Conservation (phyloP, 2,329 filamentous ascomycete species). For the Fusarium agapanthi region DNA sequence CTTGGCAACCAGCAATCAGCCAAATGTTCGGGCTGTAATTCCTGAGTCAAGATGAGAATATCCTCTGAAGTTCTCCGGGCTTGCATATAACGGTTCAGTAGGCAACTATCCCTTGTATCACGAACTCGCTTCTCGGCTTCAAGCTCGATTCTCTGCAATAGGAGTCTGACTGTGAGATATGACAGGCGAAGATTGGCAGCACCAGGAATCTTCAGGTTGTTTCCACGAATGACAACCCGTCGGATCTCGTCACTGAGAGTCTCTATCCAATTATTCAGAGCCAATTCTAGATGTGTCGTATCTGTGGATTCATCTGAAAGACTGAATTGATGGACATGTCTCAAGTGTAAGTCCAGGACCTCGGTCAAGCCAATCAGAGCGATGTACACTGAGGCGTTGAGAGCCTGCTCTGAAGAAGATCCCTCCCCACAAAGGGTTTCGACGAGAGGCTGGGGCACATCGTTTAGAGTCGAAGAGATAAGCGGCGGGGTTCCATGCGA, state of each 20-base stretch:
- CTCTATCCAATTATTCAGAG: conserved; percentile 56
- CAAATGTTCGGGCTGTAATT: conserved; percentile 54
- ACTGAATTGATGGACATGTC: conserved; percentile 49
- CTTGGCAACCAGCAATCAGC: conserved; percentile 61
- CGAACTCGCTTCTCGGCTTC: conserved; percentile 49
- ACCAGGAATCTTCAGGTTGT: conserved; percentile 52
- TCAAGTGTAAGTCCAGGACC: conserved; percentile 44
- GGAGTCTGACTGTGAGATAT: conserved; percentile 58
- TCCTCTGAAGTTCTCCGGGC: conserved; percentile 58
- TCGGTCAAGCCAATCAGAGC: conserved; percentile 56
- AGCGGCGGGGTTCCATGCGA: conserved; percentile 63
- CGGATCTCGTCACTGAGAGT: conserved; percentile 50
- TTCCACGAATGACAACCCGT: conserved; percentile 53
- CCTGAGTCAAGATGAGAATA: conserved; percentile 57
- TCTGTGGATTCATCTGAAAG: conserved; percentile 38
- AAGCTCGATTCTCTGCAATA: conserved; percentile 57
- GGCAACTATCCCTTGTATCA: conserved; percentile 27
- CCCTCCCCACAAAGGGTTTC: conserved; percentile 46
- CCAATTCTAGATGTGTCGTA: conserved; percentile 49
- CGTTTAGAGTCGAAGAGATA: conserved; percentile 55
- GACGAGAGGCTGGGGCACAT: conserved; percentile 55
- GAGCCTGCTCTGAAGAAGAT: conserved; percentile 17
- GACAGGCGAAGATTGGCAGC: conserved; percentile 61
- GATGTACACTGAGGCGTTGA: conserved; percentile 53
- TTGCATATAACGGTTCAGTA: conserved; percentile 50